Evolutionary conservation across 257 asterid species (phyloP), one percentile per base, ranked within the genome.

Genomic region (Ajuga chamaepitys): DNA sequence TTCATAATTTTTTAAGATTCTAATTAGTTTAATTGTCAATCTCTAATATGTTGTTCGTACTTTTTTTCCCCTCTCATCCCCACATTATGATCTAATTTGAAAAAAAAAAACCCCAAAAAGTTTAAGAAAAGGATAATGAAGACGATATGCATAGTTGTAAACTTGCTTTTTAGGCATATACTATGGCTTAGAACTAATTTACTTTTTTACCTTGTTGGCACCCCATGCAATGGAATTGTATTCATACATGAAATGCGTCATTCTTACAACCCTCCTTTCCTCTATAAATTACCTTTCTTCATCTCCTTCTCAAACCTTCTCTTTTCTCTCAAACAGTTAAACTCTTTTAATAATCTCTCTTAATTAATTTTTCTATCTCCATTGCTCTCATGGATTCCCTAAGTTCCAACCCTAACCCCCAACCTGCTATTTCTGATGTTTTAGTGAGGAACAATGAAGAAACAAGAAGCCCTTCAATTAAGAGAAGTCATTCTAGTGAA

Each of bases 151-250:
- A n/a, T 30, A 57, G 73, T 68, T 45, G 41, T 68, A 45, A 57
- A 34, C 58, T 11, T 30, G 35, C 37, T 30, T 41, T 11, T 10
- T 48, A 41, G 35, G 37, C 44, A 41, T 11, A 9, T 35, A 65
- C 40, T 22, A 21, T 8, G 71, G 71, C 71, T 53, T 3, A 53
- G 55, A 14, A 52, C 28, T 30, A 5, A 56, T 67, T 55, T 7
- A 67, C 4, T 56, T 42, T 13, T 56, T 44, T 56, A 56, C 71
- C 71, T n/a, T 24, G 10, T 53, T 40, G 25, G 63, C 37, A n/a
- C 63, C 38, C 16, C 50, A 28, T 68, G 66, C 66, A 68, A 68
- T 68, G 4, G 38, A 56, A 28, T 56, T 26, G 2, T 32, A 2
- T 47, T 63, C 41, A 51, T 0, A 35, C 40, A 9, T 16, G 10